Evolutionary conservation across 805 yeast species (phyloP).

Genomic region (Naumovozyma baii): DNA sequence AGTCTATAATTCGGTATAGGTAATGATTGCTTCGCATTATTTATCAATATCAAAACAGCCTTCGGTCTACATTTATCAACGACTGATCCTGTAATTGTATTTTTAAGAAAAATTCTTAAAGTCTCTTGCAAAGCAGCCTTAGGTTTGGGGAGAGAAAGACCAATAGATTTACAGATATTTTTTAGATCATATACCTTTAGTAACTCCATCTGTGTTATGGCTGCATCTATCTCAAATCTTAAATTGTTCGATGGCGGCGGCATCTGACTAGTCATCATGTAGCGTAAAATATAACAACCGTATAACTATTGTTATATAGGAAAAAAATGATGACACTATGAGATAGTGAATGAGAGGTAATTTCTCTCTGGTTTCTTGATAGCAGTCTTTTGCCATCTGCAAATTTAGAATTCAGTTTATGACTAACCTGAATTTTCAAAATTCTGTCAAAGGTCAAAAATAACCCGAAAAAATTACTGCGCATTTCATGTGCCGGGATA

Average conservation of each 20-base stretch:
- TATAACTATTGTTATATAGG: not conserved
- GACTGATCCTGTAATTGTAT: constrained; percentile 33
- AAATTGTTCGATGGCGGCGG: not conserved
- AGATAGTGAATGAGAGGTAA: too few relatives aligned
- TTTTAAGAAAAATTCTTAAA: constrained; percentile 36
- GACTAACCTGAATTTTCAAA: too few relatives aligned
- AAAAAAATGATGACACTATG: too few relatives aligned
- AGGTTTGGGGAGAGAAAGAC: constrained; percentile 31
- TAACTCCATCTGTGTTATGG: constrained; percentile 24
- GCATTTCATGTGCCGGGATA: too few relatives aligned
- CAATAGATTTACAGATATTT: constrained; percentile 40
- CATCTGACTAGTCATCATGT: not conserved
- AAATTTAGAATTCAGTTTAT: too few relatives aligned
- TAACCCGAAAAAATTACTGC: too few relatives aligned
- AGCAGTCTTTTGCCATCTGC: too few relatives aligned
- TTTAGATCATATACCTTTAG: constrained; percentile 46
- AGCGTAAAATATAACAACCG: not conserved
- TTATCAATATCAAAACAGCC: constrained; percentile 39
- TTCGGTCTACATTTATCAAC: constrained; percentile 32
- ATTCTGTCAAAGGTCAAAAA: too few relatives aligned
- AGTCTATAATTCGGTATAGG: constrained; percentile 33
- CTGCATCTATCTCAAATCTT: constrained; percentile 19
- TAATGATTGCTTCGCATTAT: constrained; percentile 27
- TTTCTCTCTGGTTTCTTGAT: too few relatives aligned
- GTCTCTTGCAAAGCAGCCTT: constrained; percentile 52